Conservation (phyloP, 2,329 filamentous ascomycete genomes). For the Penicillium sp. region DNA sequence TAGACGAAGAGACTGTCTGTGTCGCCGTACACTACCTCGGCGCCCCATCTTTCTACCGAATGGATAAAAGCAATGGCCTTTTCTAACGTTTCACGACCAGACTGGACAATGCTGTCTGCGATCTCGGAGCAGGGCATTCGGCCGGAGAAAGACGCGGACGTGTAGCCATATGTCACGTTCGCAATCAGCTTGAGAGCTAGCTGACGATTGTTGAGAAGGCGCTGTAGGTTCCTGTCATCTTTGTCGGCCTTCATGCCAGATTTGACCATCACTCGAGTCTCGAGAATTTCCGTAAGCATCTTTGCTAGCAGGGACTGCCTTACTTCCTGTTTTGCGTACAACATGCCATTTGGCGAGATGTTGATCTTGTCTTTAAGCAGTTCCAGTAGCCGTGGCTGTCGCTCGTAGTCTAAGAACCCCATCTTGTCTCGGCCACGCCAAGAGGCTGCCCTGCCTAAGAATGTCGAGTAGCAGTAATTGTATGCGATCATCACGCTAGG, state of each 20-base stretch:
- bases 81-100: constrained; percentile 89
- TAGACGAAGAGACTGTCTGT: constrained; percentile 94
- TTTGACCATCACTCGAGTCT: constrained; percentile 97
- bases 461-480: constrained; percentile 98
- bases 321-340: constrained; percentile 84
- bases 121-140: constrained; percentile 98
- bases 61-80: constrained; percentile 92
- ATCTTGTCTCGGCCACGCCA: constrained; percentile 95
- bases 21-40: constrained; percentile 97
- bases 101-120: constrained; percentile 96
- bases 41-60: constrained; percentile 80
- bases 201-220: constrained; percentile 88
- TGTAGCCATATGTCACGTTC: constrained; percentile 99
- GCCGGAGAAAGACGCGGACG: constrained; percentile 93
- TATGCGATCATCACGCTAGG: constrained; percentile 99
- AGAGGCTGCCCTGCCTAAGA: constrained; percentile 76
- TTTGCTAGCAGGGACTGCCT: constrained; percentile 90
- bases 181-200: constrained; percentile 92
- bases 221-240: constrained; percentile 80
- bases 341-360: constrained; percentile 92
- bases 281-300: constrained; percentile 93
- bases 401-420: constrained; percentile 85
- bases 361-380: constrained; percentile 84
- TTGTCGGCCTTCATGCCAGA: constrained; percentile 93
- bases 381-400: constrained; percentile 71